Percentiles rank a stretch among this genome's conserved stretches.
Conservation (phyloP, 805 yeast species). For the Suhomyces prunicola region DNA sequence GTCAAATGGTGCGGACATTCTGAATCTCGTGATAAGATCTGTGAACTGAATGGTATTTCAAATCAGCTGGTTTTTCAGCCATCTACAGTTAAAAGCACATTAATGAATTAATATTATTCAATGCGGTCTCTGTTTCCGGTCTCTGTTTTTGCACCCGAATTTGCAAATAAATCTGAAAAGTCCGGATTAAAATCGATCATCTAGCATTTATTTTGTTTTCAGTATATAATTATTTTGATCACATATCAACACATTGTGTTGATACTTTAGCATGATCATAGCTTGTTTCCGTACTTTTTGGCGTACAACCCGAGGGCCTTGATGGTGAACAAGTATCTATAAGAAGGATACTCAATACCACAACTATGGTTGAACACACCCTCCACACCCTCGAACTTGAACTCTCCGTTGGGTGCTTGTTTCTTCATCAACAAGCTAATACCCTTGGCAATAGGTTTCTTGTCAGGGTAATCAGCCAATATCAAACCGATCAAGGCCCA, state of each 20-base stretch:
- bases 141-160: too few relatives aligned
- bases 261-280: too few relatives aligned
- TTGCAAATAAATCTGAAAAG: too few relatives aligned
- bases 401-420: constrained; percentile 77
- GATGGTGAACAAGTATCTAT: constrained; percentile 83
- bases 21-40: too few relatives aligned
- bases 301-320: constrained; percentile 83
- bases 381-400: constrained; percentile 80
- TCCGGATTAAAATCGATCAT: too few relatives aligned
- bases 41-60: too few relatives aligned
- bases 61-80: too few relatives aligned
- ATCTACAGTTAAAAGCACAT: too few relatives aligned
- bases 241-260: background rate
- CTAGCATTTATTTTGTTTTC: background rate
- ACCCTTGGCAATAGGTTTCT: constrained; percentile 59
- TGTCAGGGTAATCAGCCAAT: constrained; percentile 76
- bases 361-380: constrained; percentile 92
- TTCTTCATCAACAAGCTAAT: constrained; percentile 57
- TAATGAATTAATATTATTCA: too few relatives aligned
- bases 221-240: background rate
- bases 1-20: too few relatives aligned
- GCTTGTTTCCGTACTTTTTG: constrained; percentile 24
- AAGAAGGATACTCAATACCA: constrained; percentile 95
- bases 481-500: constrained; percentile 88
- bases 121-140: too few relatives aligned